phyloP scores from a whole-genome alignment of 2,329 filamentous ascomycete species.

The Neofusicoccum ribis region DNA sequence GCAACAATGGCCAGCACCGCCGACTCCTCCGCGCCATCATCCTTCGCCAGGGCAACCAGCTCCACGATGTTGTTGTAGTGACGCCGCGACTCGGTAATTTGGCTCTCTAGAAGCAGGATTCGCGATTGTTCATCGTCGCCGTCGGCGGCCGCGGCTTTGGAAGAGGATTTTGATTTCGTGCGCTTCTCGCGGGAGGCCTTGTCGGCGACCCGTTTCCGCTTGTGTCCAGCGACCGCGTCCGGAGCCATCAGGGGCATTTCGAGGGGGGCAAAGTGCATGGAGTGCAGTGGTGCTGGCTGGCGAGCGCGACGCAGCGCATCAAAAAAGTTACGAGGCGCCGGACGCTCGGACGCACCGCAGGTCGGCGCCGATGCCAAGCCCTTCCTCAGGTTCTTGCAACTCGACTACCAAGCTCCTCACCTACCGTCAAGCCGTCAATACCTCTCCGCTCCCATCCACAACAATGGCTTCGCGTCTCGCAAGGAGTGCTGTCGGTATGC shows the following conservation, averaged over 20 bases:
- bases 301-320: neutral
- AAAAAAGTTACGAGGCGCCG: constrained; percentile 8
- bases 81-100: constrained; percentile 81
- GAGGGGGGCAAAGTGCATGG: neutral
- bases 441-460: constrained; percentile 46
- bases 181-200: constrained; percentile 36
- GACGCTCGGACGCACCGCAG: neutral
- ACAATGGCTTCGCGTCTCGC: constrained; percentile 98
- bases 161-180: constrained; percentile 39
- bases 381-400: constrained; percentile 18
- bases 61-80: constrained; percentile 88
- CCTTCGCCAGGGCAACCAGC: constrained; percentile 61
- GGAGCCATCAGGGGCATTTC: constrained; percentile 39
- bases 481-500: constrained; percentile 92
- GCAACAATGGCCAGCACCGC: constrained; percentile 72
- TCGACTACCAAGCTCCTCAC: constrained; percentile 25
- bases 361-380: constrained; percentile 21
- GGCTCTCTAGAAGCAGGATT: constrained; percentile 74
- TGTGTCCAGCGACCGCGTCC: constrained; percentile 35
- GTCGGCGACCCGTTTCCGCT: constrained; percentile 44
- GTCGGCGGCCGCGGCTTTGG: constrained; percentile 31
- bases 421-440: constrained; percentile 32
- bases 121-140: constrained; percentile 59
- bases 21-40: constrained; percentile 54
- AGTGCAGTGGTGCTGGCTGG: neutral